These are phyloP conservation scores for Ophiostoma sp. DNA, from an alignment of 2,329 filamentous ascomycete species.

Conservation along the genomic window DNA sequence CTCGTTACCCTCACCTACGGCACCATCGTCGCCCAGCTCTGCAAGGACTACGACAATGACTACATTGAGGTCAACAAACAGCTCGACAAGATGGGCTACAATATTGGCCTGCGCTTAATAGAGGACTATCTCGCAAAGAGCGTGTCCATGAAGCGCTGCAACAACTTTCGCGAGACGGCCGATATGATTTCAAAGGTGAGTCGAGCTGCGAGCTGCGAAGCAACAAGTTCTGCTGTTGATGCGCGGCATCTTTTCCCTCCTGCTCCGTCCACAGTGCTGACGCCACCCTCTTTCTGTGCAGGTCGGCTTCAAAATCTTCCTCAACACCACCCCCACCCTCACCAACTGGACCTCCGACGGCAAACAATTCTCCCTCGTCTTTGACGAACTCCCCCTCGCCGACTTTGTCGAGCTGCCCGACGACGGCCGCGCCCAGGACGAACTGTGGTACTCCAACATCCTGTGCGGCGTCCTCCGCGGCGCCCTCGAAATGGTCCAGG, in stretches of 20 bases:
- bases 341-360: slow-evolving; percentile 96
- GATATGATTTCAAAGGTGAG: slow-evolving; percentile 87
- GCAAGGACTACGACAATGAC: slow-evolving; percentile 92
- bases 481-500: slow-evolving; percentile 97
- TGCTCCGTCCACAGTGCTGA: background rate
- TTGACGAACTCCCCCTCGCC: slow-evolving; percentile 94
- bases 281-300: slow-evolving; percentile 40
- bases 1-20: slow-evolving; percentile 96
- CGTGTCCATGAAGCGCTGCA: slow-evolving; percentile 81
- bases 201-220: background rate
- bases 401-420: slow-evolving; percentile 98
- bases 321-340: slow-evolving; percentile 91
- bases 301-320: slow-evolving; percentile 98
- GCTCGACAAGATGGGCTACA: slow-evolving; percentile 98
- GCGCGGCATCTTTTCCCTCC: background rate
- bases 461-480: slow-evolving; percentile 90
- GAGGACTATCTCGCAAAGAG: slow-evolving; percentile 98
- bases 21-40: slow-evolving; percentile 93
- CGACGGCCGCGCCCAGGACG: slow-evolving; percentile 91
- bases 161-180: slow-evolving; percentile 92
- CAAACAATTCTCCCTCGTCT: slow-evolving; percentile 93
- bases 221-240: background rate
- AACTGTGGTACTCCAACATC: slow-evolving; percentile 98
- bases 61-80: slow-evolving; percentile 97
- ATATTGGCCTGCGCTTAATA: slow-evolving; percentile 92